Percentiles rank a stretch among this genome's conserved stretches.
Conservation (phyloP, 768 basidiomycete genomes). For the Leccinum variicolor region DNA sequence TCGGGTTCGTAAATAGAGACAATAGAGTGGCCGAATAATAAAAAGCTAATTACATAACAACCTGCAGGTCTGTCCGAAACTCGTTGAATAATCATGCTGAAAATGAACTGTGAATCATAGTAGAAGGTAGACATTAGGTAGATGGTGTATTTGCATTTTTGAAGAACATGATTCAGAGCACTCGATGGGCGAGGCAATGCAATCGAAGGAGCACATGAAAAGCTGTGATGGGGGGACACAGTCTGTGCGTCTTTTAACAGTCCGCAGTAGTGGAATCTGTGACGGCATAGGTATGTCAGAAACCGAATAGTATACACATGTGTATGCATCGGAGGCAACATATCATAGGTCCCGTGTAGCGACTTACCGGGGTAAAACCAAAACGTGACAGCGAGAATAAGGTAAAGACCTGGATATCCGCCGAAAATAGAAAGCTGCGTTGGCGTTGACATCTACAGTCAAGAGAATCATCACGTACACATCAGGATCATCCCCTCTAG, state of each 20-base stretch:
- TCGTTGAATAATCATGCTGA: background rate
- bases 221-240: background rate
- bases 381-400: conserved; percentile 53
- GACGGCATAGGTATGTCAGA: conserved; percentile 11
- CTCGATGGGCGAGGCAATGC: background rate
- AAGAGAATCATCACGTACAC: conserved; percentile 35
- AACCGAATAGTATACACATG: background rate
- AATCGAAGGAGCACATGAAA: background rate
- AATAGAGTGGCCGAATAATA: background rate
- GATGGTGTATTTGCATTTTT: background rate
- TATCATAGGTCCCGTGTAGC: background rate
- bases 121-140: background rate
- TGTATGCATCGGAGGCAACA: background rate
- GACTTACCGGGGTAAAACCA: conserved; percentile 50
- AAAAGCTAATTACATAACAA: background rate
- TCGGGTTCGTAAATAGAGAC: background rate
- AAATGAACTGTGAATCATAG: background rate
- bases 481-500: conserved; percentile 85
- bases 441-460: too few species aligned
- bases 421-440: background rate
- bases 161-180: background rate
- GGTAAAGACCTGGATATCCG: conserved; percentile 41
- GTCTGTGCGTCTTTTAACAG: conserved; percentile 5
- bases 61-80: background rate
- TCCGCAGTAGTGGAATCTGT: accelerated